Base-by-base conservation (phyloP, 768 basidiomycete species). In the Pisolithus marmoratus region DNA sequence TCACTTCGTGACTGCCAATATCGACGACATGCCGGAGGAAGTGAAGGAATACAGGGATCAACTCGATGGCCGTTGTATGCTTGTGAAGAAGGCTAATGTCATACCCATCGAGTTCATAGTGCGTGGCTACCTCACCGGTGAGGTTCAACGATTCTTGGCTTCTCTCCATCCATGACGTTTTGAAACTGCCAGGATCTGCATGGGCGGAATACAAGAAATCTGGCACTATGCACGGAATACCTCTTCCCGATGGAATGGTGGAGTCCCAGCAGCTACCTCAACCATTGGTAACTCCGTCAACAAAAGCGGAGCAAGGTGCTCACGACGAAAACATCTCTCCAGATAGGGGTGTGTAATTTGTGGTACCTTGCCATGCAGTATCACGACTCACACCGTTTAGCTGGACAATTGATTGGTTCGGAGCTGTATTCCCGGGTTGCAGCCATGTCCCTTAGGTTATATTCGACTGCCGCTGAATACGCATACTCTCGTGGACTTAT, bases 281-380 rank as follows among this genome's bases (percentile, higher is more conserved):
- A 53, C 90, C 94, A 2, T 70, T 97, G 26, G 94, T 99, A 67
- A 99, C 96, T 0, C 96, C 96, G 0, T 95, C 93, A 0, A 98
- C 96, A 6, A 98, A 99, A 66, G 96, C 95, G 1, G 93, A 92
- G 50, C 84, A 87, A 61, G 96, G 96, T 1, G 76, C 79, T 41
- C 94, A 99, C 62, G 96, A 99, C 66, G 94, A 98, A 68, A 99
- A 99, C 64, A 92, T 95, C 55, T 87, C 89, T 46, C 89, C 90
- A 5, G 82, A 85, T 53, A 74, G 80, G 78, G 85, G 90, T 85
- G 42, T 46, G 70, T 56, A 15, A 19, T 24, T 24, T 15, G 34
- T 37, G 20, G 15, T 41, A 44, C 45, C 14, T 29, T 27, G 36
- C 23, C 9, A 11, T 17, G 8, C 20, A 38, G 14, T 20, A 19